phyloP scores from a whole-genome alignment of 306 rosid species.

The Vigna unguiculata region DNA sequence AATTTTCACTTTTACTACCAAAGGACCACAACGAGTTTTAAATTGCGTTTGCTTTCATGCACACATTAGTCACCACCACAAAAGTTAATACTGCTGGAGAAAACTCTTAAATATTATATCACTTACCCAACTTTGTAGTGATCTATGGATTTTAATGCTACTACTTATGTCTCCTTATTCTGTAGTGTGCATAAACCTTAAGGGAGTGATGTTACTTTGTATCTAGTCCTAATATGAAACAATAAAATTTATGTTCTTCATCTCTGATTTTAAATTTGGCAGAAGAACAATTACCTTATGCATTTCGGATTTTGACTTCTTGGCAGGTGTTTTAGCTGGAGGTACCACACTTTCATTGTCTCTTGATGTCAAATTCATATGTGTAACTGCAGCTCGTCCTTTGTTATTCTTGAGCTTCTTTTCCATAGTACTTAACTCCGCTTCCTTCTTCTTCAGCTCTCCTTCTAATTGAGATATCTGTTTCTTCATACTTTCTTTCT shows the following conservation, averaged over 20 bases:
- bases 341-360: conserved; percentile 42
- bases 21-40: not conserved
- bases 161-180: conserved; percentile 12
- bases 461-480: conserved; percentile 64
- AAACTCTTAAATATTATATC: conserved; percentile 10
- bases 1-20: conserved; percentile 4
- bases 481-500: conserved; percentile 69
- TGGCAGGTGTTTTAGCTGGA: conserved; percentile 42
- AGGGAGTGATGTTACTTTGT: conserved; percentile 13
- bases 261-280: conserved; percentile 24
- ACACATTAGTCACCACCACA: not conserved
- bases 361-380: conserved; percentile 43
- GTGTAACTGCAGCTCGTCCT: conserved; percentile 51
- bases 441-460: conserved; percentile 70
- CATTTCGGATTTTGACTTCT: conserved; percentile 52
- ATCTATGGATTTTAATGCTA: not conserved
- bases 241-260: conserved; percentile 2
- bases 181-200: not conserved
- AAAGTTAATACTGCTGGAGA: not conserved
- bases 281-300: conserved; percentile 55
- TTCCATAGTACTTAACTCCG: conserved; percentile 54
- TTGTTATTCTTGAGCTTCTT: conserved; percentile 62
- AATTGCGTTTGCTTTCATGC: not conserved
- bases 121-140: not conserved
- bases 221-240: conserved; percentile 16